A percentile compares a stretch with the other conserved stretches of the same genome.
Conservation (phyloP, 768 basidiomycete species). For the Naganishia vishniacii region DNA sequence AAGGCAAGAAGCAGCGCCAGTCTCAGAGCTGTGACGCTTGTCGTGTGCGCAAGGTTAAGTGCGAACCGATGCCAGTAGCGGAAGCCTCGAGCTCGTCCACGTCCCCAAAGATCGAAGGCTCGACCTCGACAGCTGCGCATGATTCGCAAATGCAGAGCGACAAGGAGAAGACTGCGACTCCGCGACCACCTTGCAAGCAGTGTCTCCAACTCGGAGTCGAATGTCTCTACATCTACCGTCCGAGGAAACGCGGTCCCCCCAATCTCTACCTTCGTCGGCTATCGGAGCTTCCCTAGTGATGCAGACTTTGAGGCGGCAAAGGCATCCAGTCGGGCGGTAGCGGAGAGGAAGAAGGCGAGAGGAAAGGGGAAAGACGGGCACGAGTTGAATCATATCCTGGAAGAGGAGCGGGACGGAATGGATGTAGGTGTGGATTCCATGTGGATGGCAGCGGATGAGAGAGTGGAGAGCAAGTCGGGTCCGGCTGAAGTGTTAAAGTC, state of each 20-base stretch:
- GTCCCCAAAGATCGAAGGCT: no score
- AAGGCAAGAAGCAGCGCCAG: slow-evolving; percentile 17
- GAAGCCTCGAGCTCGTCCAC: not conserved
- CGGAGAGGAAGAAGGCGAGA: slow-evolving; percentile 8
- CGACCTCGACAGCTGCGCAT: not conserved
- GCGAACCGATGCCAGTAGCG: slow-evolving; percentile 38
- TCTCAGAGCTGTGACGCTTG: slow-evolving; percentile 58
- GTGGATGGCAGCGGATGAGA: no score
- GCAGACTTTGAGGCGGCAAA: slow-evolving; percentile 17
- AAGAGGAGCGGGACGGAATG: not conserved
- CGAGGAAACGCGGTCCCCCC: slow-evolving; percentile 87
- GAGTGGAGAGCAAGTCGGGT: not conserved
- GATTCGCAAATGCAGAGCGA: not conserved
- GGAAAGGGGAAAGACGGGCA: slow-evolving; percentile 8
- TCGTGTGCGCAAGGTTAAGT: slow-evolving; percentile 77
- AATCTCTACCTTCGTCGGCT: slow-evolving; percentile 59
- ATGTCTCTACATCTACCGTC: slow-evolving; percentile 87
- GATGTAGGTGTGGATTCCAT: not conserved
- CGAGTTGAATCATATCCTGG: not conserved
- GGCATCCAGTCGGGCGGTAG: slow-evolving; percentile 13
- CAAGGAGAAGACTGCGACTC: not conserved
- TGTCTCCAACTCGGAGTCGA: slow-evolving; percentile 73
- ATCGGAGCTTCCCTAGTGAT: slow-evolving; percentile 3
- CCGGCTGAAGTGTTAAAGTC: not conserved
- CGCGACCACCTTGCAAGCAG: slow-evolving; percentile 61